Base-by-base conservation (phyloP, 1,139 yeast genomes). In the Sugiyamaella paludigena region DNA sequence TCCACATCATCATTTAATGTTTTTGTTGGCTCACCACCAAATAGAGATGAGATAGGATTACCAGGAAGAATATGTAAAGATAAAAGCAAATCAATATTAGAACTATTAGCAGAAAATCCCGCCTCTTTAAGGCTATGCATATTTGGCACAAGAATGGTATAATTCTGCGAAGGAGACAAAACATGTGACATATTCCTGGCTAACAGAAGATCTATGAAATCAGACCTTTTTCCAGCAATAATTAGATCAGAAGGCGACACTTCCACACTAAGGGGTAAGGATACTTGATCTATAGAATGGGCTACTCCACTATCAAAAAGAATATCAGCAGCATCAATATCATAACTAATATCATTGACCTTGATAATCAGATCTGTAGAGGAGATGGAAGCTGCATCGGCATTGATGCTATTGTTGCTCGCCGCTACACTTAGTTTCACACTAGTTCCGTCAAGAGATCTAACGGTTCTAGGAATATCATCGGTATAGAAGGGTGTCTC, bases 231-330 rank as follows among this genome's bases (percentile, higher is more conserved):
- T 2, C 80, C 73, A 3, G 81, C 76, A 2, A 65, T 65, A 1
- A 91, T 70, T 45, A 92, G 71, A 48, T 87, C 84, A 1, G 57
- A 48, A 13, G 87, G 69, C 0, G 83, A 67, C 3, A 92, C 76
- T 8, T 72, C 65, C 30, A 91, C 68, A 30, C 71, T 66, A 0
- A 69, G 65, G 0, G 97, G 96, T 8, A 88, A 68, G 1, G 79
- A 62, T 0, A 87, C 72, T 9, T 75, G 66, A 40, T 75, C 70
- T 5, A 86, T 70, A 1, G 91, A 80, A 63, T 89, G 98, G 1
- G 87, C 79, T 0, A 91, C 96, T 0, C 98, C 98, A 61, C 85
- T 84, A 53, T 79, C 81, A 64, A 87, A 91, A 13, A 92, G 64
- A 7, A 88, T 75, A 63, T 92, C 97, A 1, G 81, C 72, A 52